Conservation (phyloP, 371 early-diverging fungal genomes). For the Smittium culicis region DNA sequence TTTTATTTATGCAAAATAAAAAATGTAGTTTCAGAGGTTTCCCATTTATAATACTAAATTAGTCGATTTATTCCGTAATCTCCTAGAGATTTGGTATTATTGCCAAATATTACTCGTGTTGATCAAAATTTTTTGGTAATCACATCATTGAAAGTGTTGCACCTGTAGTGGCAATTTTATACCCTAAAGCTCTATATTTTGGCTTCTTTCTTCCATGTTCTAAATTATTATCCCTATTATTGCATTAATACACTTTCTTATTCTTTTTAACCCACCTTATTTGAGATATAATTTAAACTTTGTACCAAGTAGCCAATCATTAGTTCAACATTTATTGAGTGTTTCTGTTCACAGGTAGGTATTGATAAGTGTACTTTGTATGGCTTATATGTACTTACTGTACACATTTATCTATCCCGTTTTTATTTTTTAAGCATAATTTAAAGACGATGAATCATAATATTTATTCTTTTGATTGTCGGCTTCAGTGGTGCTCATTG, state of each 20-base stretch:
- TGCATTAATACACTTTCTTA: not conserved
- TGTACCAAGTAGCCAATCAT: not conserved
- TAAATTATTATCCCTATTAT: not conserved
- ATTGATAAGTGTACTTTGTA: constrained; percentile 1
- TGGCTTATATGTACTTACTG: not conserved
- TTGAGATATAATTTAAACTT: not conserved
- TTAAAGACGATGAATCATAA: not conserved
- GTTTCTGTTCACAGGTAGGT: not conserved
- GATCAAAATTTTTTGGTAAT: not conserved
- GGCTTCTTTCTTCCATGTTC: not conserved
- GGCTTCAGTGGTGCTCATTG: too few relatives aligned
- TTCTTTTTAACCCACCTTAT: not conserved
- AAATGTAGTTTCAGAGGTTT: not conserved
- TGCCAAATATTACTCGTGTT: not conserved
- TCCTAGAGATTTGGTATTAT: not conserved
- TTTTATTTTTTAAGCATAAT: not conserved
- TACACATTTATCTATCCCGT: not conserved
- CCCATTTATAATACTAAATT: not conserved
- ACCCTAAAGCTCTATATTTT: constrained; percentile 1
- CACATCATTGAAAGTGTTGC: not conserved
- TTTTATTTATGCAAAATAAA: not conserved
- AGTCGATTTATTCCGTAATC: not conserved
- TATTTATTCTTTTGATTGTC: not conserved
- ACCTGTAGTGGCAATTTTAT: constrained; percentile 1
- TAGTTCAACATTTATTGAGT: not conserved